phyloP scores from a whole-genome alignment of 805 yeast genomes.

The Wickerhamiella parazyma region DNA sequence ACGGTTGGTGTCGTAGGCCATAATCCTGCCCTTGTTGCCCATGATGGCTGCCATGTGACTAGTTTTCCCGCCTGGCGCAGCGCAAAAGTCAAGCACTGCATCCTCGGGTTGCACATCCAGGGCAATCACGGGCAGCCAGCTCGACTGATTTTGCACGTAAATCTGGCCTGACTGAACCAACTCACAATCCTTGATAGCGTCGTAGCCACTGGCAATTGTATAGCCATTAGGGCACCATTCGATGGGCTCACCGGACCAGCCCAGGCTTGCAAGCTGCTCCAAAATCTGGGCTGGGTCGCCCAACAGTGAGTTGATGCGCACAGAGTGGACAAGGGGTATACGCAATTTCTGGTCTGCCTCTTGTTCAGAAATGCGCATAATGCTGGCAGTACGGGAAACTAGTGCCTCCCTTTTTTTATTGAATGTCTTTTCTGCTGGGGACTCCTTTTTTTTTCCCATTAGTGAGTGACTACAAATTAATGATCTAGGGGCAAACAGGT shows the following conservation, averaged over 20 bases:
- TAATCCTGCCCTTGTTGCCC: constrained; percentile 8
- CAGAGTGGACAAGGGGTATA: constrained; percentile 4
- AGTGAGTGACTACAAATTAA: background rate
- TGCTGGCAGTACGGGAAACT: constrained; percentile 1
- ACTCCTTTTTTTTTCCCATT: constrained; percentile 6
- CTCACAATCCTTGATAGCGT: constrained; percentile 4
- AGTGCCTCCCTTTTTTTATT: constrained; percentile 5
- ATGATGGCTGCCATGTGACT: constrained; percentile 73
- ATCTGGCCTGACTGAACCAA: constrained; percentile 3
- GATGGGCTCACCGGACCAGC: constrained; percentile 5
- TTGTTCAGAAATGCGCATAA: constrained; percentile 1
- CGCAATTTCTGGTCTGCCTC: constrained; percentile 1
- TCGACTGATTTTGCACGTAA: constrained; percentile 6
- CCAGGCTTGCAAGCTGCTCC: constrained; percentile 1
- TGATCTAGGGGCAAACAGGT: no score
- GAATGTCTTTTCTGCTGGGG: constrained; percentile 3
- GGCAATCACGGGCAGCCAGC: constrained; percentile 8
- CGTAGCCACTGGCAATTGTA: constrained; percentile 2
- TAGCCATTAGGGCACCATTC: constrained; percentile 7
- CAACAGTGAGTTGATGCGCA: constrained; percentile 5
- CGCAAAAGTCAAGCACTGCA: constrained; percentile 60
- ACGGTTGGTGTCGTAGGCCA: constrained; percentile 56
- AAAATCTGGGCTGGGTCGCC: background rate
- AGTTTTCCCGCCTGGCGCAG: constrained; percentile 97
- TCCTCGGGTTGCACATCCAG: constrained; percentile 6